Conservation (phyloP, 177 flowering plant species). For the Tripterygium wilfordii region DNA sequence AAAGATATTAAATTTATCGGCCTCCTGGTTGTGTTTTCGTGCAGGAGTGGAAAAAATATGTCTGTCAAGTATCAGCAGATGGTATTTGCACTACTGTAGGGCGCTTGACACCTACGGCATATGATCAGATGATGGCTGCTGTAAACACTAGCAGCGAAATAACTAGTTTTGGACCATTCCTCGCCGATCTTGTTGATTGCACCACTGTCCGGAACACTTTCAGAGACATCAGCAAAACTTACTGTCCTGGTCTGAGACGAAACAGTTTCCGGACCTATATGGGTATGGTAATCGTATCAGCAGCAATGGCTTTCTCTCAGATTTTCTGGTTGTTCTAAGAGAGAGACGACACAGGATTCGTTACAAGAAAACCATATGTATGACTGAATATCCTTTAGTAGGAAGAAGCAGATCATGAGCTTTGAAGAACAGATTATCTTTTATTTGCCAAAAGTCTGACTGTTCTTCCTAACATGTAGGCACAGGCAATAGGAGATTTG, state of each 20-base stretch:
- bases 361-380: constrained; percentile 7
- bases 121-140: constrained; percentile 13
- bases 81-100: constrained; percentile 26
- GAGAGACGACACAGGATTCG: constrained; percentile 14
- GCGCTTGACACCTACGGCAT: constrained; percentile 23
- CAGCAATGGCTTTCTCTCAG: constrained; percentile 24
- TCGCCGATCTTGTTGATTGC: constrained; percentile 24
- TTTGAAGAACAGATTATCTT: too few relatives aligned
- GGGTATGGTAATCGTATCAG: constrained; percentile 20
- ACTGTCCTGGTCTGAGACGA: constrained; percentile 23
- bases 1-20: not conserved
- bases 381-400: too few relatives aligned
- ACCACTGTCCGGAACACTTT: constrained; percentile 15
- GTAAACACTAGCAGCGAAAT: constrained; percentile 23
- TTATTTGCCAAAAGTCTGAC: too few relatives aligned
- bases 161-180: constrained; percentile 20
- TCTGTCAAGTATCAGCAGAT: constrained; percentile 17
- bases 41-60: constrained; percentile 28
- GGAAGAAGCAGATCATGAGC: too few relatives aligned
- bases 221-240: constrained; percentile 5
- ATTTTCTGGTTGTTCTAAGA: constrained; percentile 25
- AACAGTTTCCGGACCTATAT: constrained; percentile 20
- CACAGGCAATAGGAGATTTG: too few relatives aligned
- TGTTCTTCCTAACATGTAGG: too few relatives aligned
- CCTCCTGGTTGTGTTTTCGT: not conserved